Conservation (phyloP, 345 rosid genomes). For the Eucalyptus curtisii region DNA sequence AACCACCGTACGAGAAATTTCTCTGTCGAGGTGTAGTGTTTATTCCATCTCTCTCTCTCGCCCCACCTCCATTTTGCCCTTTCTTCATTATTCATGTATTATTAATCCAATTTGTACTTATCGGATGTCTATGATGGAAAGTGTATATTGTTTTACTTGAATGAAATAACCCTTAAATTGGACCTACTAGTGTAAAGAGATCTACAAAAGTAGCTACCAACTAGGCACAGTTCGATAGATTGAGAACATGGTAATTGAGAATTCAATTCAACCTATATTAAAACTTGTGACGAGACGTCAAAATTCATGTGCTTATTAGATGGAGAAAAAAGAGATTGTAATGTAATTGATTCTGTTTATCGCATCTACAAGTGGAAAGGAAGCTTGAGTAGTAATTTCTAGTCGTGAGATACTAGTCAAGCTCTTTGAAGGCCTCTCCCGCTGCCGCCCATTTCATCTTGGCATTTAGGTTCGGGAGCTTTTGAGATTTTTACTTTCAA, state of each 20-base stretch:
- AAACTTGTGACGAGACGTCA: background rate
- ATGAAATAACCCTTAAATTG: background rate
- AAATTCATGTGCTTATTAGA: fast-evolving
- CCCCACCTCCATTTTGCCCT: background rate
- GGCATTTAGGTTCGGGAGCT: background rate
- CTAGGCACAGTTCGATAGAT: background rate
- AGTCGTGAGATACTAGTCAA: background rate
- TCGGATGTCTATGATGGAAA: background rate
- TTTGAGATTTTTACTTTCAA: background rate
- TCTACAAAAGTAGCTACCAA: background rate
- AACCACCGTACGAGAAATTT: background rate
- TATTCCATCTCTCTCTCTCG: background rate
- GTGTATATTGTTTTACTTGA: background rate
- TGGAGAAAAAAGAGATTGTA: background rate
- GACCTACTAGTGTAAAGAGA: background rate
- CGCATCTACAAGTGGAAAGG: background rate
- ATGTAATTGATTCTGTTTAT: background rate
- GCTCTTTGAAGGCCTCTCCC: background rate
- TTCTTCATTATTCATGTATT: background rate
- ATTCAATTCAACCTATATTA: background rate
- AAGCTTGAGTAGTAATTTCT: background rate
- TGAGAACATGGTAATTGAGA: fast-evolving
- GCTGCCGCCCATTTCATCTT: background rate
- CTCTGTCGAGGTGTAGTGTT: background rate
- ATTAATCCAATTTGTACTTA: background rate